phyloP scores from a whole-genome alignment of 176 grass and related monocot genomes.

The Lolium rigidum region DNA sequence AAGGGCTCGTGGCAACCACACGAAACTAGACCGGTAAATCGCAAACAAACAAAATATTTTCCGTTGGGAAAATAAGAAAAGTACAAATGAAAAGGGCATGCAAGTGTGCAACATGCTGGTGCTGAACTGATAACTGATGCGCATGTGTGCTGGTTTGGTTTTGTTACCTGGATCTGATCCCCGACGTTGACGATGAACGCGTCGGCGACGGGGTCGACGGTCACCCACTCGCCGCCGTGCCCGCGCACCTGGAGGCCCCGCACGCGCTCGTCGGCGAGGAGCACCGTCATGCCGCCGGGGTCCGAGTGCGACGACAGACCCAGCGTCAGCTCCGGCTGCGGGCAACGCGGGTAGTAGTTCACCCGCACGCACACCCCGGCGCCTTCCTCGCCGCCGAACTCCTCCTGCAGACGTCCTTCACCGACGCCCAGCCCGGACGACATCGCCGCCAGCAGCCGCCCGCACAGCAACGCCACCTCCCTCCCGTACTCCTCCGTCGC shows the following conservation, averaged over 20 bases:
- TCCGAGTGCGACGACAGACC: constrained; percentile 85
- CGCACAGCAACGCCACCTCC: constrained; percentile 62
- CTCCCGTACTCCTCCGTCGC: constrained; percentile 62
- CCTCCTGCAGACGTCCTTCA: constrained; percentile 43
- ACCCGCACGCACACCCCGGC: constrained; percentile 68
- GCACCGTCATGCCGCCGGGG: constrained; percentile 80
- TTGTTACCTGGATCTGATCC: constrained; percentile 85
- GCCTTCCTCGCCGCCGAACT: constrained; percentile 55
- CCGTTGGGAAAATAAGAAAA: too few relatives aligned
- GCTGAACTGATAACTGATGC: background rate
- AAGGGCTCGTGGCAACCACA: too few relatives aligned
- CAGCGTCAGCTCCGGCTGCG: constrained; percentile 84
- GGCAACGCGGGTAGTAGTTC: constrained; percentile 94
- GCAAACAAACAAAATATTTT: too few relatives aligned
- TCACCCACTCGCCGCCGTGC: constrained; percentile 54
- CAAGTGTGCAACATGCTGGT: background rate
- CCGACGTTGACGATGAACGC: constrained; percentile 86
- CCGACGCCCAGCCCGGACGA: constrained; percentile 53
- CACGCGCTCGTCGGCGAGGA: constrained; percentile 76
- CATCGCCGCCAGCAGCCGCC: constrained; percentile 55
- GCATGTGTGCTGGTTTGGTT: background rate
- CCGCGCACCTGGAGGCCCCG: constrained; percentile 67
- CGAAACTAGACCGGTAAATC: too few relatives aligned
- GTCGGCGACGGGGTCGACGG: constrained; percentile 58
- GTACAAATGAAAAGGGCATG: background rate